phyloP scores from a whole-genome alignment of 208 protist species.

The Acanthamoeba healyi region DNA sequence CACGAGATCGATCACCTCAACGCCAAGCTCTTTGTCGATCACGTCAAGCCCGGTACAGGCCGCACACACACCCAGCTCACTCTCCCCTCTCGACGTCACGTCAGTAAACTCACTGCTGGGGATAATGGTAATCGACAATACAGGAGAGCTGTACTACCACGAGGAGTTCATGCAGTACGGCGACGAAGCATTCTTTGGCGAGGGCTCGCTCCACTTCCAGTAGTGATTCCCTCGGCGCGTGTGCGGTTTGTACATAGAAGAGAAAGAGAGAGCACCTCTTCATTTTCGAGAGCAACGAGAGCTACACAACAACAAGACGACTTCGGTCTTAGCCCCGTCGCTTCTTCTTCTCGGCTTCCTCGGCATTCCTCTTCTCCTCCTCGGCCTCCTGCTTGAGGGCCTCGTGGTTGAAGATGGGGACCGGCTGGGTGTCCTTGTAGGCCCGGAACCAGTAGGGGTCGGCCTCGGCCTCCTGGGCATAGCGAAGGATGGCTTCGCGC shows the following conservation, averaged over 20 bases:
- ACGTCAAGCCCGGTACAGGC: constrained; percentile 51
- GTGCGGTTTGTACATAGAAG: too few species aligned
- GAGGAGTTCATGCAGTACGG: background rate
- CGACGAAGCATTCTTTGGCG: background rate
- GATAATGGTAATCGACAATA: background rate
- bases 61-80: background rate
- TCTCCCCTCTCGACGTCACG: background rate
- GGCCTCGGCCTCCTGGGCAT: constrained; percentile 29
- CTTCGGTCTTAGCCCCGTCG: background rate
- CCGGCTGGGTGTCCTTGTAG: constrained; percentile 62
- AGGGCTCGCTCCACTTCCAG: background rate
- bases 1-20: constrained; percentile 63
- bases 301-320: too few species aligned
- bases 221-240: background rate
- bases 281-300: too few species aligned
- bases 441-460: constrained; percentile 61
- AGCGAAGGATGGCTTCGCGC: constrained; percentile 62
- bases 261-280: too few species aligned
- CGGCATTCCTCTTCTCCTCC: constrained; percentile 43
- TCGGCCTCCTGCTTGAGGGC: constrained; percentile 29
- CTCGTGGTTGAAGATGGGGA: constrained; percentile 40
- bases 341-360: constrained; percentile 27
- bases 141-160: background rate
- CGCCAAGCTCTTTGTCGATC: constrained; percentile 48
- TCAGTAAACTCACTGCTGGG: background rate